A percentile compares a stretch with the other conserved stretches of the same genome.
Conservation (phyloP, 2,329 filamentous ascomycete species). For the Aspergillus sp. region DNA sequence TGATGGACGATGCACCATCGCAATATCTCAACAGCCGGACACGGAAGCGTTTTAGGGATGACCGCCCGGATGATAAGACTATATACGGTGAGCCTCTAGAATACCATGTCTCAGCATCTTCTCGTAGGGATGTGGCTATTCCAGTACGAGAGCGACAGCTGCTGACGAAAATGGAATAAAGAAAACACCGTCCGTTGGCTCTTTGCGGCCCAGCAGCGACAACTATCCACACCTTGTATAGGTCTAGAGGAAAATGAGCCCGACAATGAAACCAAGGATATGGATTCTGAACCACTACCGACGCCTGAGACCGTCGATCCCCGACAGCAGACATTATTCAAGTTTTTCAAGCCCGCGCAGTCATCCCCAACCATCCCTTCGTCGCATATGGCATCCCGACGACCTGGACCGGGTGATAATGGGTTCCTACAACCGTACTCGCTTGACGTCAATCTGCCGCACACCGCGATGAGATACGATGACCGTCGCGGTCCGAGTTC, state of each 20-base stretch:
- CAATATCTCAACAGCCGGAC: constrained; percentile 48
- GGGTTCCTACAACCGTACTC: constrained; percentile 13
- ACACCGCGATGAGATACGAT: constrained; percentile 12
- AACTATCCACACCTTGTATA: constrained; percentile 5
- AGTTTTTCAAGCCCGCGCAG: constrained; percentile 31
- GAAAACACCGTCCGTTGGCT: constrained; percentile 37
- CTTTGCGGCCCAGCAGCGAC: constrained; percentile 33
- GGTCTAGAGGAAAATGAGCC: not conserved
- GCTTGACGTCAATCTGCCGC: constrained; percentile 10
- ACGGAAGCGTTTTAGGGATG: constrained; percentile 51
- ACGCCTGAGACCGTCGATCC: constrained; percentile 26
- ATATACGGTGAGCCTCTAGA: constrained; percentile 43
- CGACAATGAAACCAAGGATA: constrained; percentile 15
- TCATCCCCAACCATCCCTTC: constrained; percentile 8
- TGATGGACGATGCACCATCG: constrained; percentile 24
- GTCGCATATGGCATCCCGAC: constrained; percentile 6
- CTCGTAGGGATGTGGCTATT: no score
- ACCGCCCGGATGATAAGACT: constrained; percentile 48
- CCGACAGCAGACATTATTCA: constrained; percentile 33
- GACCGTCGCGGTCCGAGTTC: constrained; percentile 15
- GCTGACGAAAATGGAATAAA: constrained; percentile 7
- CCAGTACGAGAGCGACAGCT: not conserved
- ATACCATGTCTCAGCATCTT: no score
- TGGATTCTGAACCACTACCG: constrained; percentile 18
- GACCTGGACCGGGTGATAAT: constrained; percentile 16